Base-by-base conservation (phyloP, 495 filamentous ascomycete genomes). In the Penicillium cataractarum region DNA sequence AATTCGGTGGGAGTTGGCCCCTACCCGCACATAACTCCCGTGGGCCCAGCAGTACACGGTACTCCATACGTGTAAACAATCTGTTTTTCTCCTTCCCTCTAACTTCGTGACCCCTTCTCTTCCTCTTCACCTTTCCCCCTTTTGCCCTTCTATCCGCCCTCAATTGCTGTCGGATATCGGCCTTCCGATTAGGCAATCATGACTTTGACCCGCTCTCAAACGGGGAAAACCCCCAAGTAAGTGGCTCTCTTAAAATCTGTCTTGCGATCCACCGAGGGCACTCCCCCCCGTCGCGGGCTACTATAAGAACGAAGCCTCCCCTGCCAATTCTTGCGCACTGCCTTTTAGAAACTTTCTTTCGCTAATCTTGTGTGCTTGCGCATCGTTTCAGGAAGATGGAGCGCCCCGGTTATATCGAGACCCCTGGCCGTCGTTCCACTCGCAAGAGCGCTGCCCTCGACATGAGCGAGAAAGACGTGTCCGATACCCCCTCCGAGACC, bases 401-500 rank as follows among this genome's bases (percentile, higher is more conserved):
- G 32, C 80, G 82, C 54, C 80, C 80, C 37, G 84, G 82, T 55
- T 86, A 81, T 62, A 80, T 87, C 55, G 84, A 85, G 63, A 87
- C 86, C 15, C 84, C 86, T 55, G 74, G 81, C 53, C 74, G 77
- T 61, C 74, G 82, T 55, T 68, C 70, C 55, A 78, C 68, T 39
- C 76, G 81, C 63, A 78, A 75, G 71, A 82, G 79, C 70, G 69
- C 75, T 51, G 66, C 70, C 29, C 63, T 74, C 17, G 78, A 76
- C 0, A 61, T 58, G 50, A 69, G 69, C 46, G 72, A 70, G 44
- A 67, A 74, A 46, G 75, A 77, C 35, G 61, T 59, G 40, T 73
- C 74, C 60, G 68, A 73, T 57, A 72, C 76, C 24, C 65, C 74
- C 17, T 60, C 64, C 44, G 65, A 70, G 21, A 66, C 44, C 32